A percentile compares a stretch with the other conserved stretches of the same genome.
phyloP scores from a whole-genome alignment of 129 eudicot genomes.

The Sambucus nigra region DNA sequence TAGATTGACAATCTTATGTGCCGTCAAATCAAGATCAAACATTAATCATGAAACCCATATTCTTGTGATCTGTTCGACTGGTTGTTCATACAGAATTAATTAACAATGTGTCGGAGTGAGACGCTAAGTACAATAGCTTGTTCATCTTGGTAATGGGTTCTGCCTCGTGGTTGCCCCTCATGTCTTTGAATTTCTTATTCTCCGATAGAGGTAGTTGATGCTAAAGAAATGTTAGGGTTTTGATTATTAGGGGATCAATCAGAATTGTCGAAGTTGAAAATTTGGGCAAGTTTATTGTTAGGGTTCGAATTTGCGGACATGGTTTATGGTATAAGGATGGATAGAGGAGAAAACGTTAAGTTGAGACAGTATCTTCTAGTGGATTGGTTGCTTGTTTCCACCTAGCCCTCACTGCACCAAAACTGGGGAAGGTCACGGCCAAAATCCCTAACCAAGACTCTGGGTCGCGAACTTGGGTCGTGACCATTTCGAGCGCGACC shows the following conservation, averaged over 20 bases:
- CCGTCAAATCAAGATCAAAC: too few relatives aligned
- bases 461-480: too few relatives aligned
- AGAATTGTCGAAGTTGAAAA: conserved; percentile 24
- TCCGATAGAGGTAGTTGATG: conserved; percentile 8
- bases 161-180: conserved; percentile 15
- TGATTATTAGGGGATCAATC: conserved; percentile 22
- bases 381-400: too few relatives aligned
- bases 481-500: too few relatives aligned
- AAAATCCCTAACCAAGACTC: too few relatives aligned
- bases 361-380: too few relatives aligned
- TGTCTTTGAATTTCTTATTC: conserved; percentile 12
- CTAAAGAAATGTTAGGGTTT: conserved; percentile 12
- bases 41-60: too few relatives aligned
- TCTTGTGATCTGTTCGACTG: too few relatives aligned
- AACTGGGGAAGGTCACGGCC: too few relatives aligned
- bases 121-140: conserved; percentile 73
- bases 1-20: too few relatives aligned
- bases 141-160: conserved; percentile 49
- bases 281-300: conserved; percentile 11
- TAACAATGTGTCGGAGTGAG: conserved; percentile 71
- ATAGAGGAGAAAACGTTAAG: conserved; percentile 34
- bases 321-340: not conserved
- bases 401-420: too few relatives aligned
- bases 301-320: conserved; percentile 11
- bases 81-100: conserved; percentile 1